Evolutionary conservation across 2,329 filamentous ascomycete species (phyloP), one percentile per base, ranked within the genome.

Genomic region (Phaeosphaeriaceae sp.): DNA sequence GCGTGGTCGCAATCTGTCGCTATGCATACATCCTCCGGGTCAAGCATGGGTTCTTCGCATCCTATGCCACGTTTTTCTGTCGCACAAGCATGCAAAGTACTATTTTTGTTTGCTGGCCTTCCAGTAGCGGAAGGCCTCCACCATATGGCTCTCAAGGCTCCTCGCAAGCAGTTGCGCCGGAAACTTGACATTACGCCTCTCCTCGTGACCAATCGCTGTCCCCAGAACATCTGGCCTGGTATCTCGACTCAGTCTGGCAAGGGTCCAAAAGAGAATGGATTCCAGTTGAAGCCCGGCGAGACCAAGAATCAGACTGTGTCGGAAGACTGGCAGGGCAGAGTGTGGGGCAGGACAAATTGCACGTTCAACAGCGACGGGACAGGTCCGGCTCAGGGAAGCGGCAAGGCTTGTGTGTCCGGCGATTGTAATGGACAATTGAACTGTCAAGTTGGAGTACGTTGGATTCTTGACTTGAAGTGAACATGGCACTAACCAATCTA

Each of bases 331-430:
- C 88, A 91, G 72, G 92, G 92, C 10, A 86, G 92, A 53, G 82
- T 95, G 25, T 95, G 91, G 92, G 92, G 88, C 13, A 84, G 92
- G 53, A 94, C 91, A 19, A 95, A 95, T 72, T 96, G 92, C 79
- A 91, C 86, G 41, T 92, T 93, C 75, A 87, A 89, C 66, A 81
- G 81, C 17, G 84, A 87, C 48, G 89, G 88, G 1, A 87, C 83
- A 51, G 81, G 77, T n/a, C 78, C 84, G 20, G 76, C 78, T 21
- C 80, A 79, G 58, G 76, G 79, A 27, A 71, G 75, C n/a, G 81
- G 83, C 9, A 78, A 76, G 45, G 88, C 89, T 21, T 95, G 92
- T 76, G 76, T 81, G 51, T 92, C 91, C 1, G 91, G 91, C 7
- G 91, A 95, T 75, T 95, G 92, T 74, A 87, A 88, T 57, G 88